Conservation (phyloP, 2,329 filamentous ascomycete species). For the Fusarium gaditjirri region DNA sequence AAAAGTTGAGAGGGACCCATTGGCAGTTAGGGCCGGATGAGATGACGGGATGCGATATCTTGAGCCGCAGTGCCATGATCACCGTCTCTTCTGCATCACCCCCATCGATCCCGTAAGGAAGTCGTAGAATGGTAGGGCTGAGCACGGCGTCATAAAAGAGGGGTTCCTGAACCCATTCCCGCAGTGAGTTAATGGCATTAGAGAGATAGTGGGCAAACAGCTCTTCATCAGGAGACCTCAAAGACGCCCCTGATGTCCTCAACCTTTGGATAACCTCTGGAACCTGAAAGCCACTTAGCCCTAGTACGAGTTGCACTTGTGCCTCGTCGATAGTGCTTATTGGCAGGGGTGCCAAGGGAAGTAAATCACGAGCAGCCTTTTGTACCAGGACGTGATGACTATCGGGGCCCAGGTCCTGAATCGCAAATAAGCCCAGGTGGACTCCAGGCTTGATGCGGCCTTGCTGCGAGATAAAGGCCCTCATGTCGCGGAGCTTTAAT, state of each 20-base stretch:
- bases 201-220: conserved; percentile 59
- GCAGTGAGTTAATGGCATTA: conserved; percentile 54
- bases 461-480: conserved; percentile 61
- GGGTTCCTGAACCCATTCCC: conserved; percentile 54
- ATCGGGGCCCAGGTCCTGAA: conserved; percentile 60
- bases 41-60: conserved; percentile 69
- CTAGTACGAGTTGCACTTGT: conserved; percentile 64
- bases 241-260: conserved; percentile 46
- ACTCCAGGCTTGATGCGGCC: conserved; percentile 62
- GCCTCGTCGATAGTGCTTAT: conserved; percentile 62
- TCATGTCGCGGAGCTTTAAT: conserved; percentile 71
- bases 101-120: conserved; percentile 50
- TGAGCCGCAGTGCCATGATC: conserved; percentile 66
- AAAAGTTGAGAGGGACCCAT: conserved; percentile 72
- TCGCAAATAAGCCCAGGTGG: conserved; percentile 67
- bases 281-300: conserved; percentile 58
- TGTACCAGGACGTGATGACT: conserved; percentile 73
- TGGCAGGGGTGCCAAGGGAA: conserved; percentile 68
- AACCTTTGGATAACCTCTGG: conserved; percentile 45
- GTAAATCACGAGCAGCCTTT: conserved; percentile 64
- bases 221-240: conserved; percentile 49
- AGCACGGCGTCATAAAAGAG: conserved; percentile 59
- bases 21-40: conserved; percentile 62
- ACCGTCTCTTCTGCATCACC: conserved; percentile 47
- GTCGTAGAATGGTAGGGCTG: conserved; percentile 54